A percentile compares a stretch with the other conserved stretches of the same genome.
Conservation (phyloP, 768 basidiomycete species). For the Leccinellum luteum region DNA sequence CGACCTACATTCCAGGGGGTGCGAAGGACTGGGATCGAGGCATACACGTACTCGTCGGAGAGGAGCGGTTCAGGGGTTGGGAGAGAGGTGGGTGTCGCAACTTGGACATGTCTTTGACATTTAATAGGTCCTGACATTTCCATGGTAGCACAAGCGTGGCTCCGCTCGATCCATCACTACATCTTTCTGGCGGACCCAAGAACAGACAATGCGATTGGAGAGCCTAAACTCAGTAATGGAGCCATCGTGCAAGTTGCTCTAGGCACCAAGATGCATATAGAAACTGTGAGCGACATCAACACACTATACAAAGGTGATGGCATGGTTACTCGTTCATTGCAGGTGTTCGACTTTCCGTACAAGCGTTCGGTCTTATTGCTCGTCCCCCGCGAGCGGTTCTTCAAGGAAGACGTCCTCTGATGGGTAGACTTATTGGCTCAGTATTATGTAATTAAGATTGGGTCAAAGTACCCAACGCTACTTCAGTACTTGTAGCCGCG, state of each 20-base stretch:
- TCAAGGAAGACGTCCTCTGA: constrained; percentile 21
- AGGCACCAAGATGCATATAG: constrained; percentile 19
- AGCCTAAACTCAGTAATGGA: constrained; percentile 37
- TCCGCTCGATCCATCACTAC: constrained; percentile 38
- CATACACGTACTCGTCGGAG: constrained; percentile 46
- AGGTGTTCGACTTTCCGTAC: constrained; percentile 28
- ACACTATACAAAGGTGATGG: not conserved
- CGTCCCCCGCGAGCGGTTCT: constrained; percentile 22
- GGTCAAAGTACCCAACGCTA: not conserved
- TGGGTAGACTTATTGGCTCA: no score
- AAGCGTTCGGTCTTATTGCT: constrained; percentile 19
- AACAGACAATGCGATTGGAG: constrained; percentile 40
- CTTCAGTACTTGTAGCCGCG: no score
- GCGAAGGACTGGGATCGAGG: constrained; percentile 35
- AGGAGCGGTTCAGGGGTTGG: constrained; percentile 44
- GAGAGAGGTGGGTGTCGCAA: constrained; percentile 36
- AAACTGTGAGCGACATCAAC: constrained; percentile 12
- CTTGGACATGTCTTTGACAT: not conserved
- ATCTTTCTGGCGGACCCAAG: constrained; percentile 44
- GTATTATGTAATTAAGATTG: not conserved
- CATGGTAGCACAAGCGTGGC: constrained; percentile 17
- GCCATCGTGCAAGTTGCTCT: constrained; percentile 27
- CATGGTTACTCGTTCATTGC: not conserved
- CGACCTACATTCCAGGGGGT: constrained; percentile 26
- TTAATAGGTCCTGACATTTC: not conserved